phyloP scores from a whole-genome alignment of 2,329 filamentous ascomycete species.

The Penicillium freii region DNA sequence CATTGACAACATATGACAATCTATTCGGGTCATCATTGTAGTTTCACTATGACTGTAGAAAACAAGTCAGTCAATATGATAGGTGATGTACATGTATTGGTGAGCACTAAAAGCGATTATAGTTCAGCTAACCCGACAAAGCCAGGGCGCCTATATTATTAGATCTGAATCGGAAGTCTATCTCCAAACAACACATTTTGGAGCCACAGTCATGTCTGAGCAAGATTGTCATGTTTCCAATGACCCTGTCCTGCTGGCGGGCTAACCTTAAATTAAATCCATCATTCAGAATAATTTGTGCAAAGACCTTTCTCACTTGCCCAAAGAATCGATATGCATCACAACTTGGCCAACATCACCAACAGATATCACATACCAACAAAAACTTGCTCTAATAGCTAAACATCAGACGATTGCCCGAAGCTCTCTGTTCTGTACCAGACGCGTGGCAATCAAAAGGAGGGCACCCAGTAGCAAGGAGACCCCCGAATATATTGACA shows the following conservation, averaged over 20 bases:
- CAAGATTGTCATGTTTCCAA: not conserved
- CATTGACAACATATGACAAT: not conserved
- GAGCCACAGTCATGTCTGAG: not conserved
- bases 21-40: not conserved
- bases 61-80: not conserved
- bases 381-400: not conserved
- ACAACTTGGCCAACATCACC: too few species aligned
- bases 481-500: slow-evolving; percentile 41
- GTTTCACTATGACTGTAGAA: not conserved
- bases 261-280: too few species aligned
- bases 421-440: slow-evolving; percentile 10
- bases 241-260: not conserved
- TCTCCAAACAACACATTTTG: not conserved
- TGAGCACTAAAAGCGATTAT: not conserved
- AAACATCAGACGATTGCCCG: slow-evolving; percentile 3
- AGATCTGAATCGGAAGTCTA: not conserved
- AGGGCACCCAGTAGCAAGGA: slow-evolving; percentile 34
- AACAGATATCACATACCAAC: too few species aligned
- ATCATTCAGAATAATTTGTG: too few species aligned
- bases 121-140: fast-evolving
- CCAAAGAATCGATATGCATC: too few species aligned
- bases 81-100: not conserved
- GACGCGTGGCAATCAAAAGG: slow-evolving; percentile 10
- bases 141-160: not conserved
- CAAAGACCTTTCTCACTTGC: too few species aligned